Base-by-base conservation (phyloP, 2,329 filamentous ascomycete species). In the Fusarium pseudonygamai region DNA sequence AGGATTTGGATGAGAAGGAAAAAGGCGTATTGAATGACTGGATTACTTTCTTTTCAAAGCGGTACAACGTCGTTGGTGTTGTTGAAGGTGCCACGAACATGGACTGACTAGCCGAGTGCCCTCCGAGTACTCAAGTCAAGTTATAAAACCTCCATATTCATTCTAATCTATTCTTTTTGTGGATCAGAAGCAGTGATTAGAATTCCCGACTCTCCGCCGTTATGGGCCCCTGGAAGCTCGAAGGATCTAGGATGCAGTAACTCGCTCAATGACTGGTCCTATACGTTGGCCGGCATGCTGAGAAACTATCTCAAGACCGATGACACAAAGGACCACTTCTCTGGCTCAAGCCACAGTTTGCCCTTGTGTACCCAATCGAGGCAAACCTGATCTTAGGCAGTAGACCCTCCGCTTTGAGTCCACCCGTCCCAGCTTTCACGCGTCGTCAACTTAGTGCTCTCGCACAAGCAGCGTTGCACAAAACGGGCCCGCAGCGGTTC, bases 11-110 rank as follows among this genome's bases (percentile, higher is more conserved):
- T 20, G 95, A 97, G 28, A 95, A 96, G 83, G 92, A 98, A 82
- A 94, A 96, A 85, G 90, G 89, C 32, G 92, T 93, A 7, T 85
- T 99, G 69, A 89, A 96, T 60, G 96, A 99, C 82, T 99, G 96
- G 96, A 90, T 92, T 72, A 97, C 93, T 5, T 99, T 97, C 84
- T 99, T 99, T 84, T 94, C 93, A 75, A 99, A 98, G 86, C 89
- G 96, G 65, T 99, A 99, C 85, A 98, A 97, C 78, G 89, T 98
- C 58, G 91, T 97, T 52, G 94, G 94, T 20, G 81, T 86, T 63
- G 89, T 93, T 22, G 84, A 87, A 67, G 89, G 88, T 40, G 89
- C 89, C 34, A 90, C 87, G 34, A 91, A 91, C 78, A 83, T 84
- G 78, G 87, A 86, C 34, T 78, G 75, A 78, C 77, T 78, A 76